Base-by-base conservation (phyloP, 2,329 filamentous ascomycete genomes). In the Boeremia lycopersici region DNA sequence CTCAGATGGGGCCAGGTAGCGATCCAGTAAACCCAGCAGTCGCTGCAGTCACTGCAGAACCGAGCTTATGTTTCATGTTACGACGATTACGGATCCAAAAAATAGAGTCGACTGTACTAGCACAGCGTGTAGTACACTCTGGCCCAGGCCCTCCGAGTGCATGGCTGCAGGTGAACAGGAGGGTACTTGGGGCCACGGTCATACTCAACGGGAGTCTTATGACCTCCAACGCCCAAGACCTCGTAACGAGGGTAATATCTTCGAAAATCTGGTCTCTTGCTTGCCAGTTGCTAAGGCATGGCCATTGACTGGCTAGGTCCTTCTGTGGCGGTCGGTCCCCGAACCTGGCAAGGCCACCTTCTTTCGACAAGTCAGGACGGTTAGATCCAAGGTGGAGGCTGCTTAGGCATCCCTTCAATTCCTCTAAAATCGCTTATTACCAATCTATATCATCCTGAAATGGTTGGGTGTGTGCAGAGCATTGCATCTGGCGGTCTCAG, bases 261-360 rank as follows among this genome's bases (percentile, higher is more conserved):
- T 19, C 23, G n/a, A 34, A 41, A 10, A 23, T 7, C 38, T 25
- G 17, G 8, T 8, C 15, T 17, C 25, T 29, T 17, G 17, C 4
- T 15, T 31, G 10, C 25, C 28, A 7, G 26, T 15, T 13, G 13
- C 3, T n/a, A n/a, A 33, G 17, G 10, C 12, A 15, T 40, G 15
- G 36, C 12, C 35, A 4, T 19, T 33, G 15, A 19, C 12, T 15
- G 13, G 25, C 19, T 10, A 31, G 19, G 34, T 36, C 39, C 13
- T 30, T 5, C 25, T 17, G 5, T 33, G 26, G 13, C 15, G 39
- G 8, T 50, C 52, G 52, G 52, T 50, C 36, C 35, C 52, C 52
- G 52, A 55, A 17, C 30, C 26, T 48, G 17, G 36, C 8, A 34
- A 31, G 26, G 41, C 31, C 25, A 10, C 23, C 13, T 7, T 36